Evolutionary conservation across 23 red algal species (phyloP), one percentile per base, ranked within the genome.

Genomic region (Gracilariopsis chorda): DNA sequence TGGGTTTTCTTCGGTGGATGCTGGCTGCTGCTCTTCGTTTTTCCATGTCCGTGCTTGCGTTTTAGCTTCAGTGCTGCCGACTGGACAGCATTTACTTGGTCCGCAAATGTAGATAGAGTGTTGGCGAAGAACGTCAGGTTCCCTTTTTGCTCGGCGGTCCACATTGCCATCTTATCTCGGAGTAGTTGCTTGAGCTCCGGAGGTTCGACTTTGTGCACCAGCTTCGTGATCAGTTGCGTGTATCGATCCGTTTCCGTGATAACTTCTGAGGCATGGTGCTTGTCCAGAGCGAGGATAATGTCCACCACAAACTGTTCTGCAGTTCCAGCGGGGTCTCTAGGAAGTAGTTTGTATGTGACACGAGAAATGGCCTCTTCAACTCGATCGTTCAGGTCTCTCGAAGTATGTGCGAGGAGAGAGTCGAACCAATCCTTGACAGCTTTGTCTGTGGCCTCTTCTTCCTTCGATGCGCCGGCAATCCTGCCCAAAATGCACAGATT

Each of bases 211-310:
- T 70, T 86, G 7, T 37, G 37, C 37, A 43, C 30, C n/a, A 65
- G 19, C 56, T 67, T 68, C 13, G 55, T 40, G 19, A 86, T 63
- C 6, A 46, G 19, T n/a, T 33, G 12, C 48, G 44, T 43, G 30
- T 28, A 46, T n/a, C 30, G 1, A 11, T 2, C 41, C 28, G 0
- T 17, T 27, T 2, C 43, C 16, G 44, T 76, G 20, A 88, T 27
- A 10, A 77, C 32, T 56, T 88, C 67, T 2, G 48, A 88, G 37
- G 63, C 63, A 51, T 88, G 75, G 42, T 88, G 75, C 29, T 48
- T 17, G 27, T 88, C 84, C 51, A 88, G 47, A 42, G 62, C 8
- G 8, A 40, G 14, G 52, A 88, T 52, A 39, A 78, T 64, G 53
- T 78, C 51, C 7, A 77, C 67, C 9, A 76, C 48, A 53, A 77